These are phyloP conservation scores for Starmerella kuoi DNA, from an alignment of 805 yeast genomes.

Conservation along the genomic window DNA sequence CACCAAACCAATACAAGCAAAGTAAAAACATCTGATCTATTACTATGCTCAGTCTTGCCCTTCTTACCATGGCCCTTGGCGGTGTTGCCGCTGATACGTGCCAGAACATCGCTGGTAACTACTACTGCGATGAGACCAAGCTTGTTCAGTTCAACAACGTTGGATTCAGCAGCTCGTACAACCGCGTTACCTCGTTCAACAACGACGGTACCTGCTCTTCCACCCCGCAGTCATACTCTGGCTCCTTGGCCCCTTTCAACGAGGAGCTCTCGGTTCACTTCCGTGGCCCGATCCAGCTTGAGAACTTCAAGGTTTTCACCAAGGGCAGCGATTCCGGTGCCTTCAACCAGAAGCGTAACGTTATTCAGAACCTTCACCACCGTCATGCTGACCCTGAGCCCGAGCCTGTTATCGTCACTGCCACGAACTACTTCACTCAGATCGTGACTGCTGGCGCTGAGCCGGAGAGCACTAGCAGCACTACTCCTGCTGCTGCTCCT, in stretches of 20 bases:
- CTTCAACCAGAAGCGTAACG: conserved; percentile 37
- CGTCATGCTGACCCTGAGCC: conserved; percentile 36
- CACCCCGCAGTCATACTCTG: conserved; percentile 45
- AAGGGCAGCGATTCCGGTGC: conserved; percentile 37
- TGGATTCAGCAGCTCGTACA: conserved; percentile 77
- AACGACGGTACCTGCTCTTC: conserved; percentile 62
- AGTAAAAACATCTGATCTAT: neutral
- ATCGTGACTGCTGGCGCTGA: conserved; percentile 25
- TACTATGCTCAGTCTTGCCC: conserved; percentile 19
- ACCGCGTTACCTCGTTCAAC: conserved; percentile 71
- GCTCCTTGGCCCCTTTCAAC: conserved; percentile 65
- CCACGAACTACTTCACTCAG: conserved; percentile 57
- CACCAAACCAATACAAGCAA: too few relatives aligned
- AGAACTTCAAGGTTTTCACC: conserved; percentile 82
- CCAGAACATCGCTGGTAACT: conserved; percentile 53
- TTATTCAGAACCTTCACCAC: conserved; percentile 45
- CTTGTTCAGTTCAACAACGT: conserved; percentile 59
- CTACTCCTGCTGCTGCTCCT: neutral
- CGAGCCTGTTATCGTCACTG: conserved; percentile 53
- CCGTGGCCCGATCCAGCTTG: conserved; percentile 75
- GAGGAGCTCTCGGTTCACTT: conserved; percentile 81
- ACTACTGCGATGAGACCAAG: conserved; percentile 62
- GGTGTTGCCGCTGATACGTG: conserved; percentile 34
- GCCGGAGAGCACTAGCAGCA: neutral
- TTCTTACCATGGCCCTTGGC: conserved; percentile 24